Conservation (phyloP, 768 basidiomycete species). For the Royoungia palumana region DNA sequence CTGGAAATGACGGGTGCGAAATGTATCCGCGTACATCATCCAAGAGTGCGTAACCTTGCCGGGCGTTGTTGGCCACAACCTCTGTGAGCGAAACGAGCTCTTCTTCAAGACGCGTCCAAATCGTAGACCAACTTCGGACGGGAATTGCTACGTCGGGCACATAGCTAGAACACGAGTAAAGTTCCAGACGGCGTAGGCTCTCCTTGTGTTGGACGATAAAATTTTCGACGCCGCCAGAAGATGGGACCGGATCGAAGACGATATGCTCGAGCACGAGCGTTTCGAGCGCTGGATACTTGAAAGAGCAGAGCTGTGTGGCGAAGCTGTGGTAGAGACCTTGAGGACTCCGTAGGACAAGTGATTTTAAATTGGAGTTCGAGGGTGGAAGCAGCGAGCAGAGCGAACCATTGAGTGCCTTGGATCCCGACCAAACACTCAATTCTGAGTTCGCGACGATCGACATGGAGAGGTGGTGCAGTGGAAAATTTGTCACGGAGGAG, state of each 20-base stretch:
- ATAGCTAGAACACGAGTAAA: conserved; percentile 28
- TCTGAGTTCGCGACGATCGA: conserved; percentile 32
- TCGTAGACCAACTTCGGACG: conserved; percentile 25
- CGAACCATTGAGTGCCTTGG: conserved; percentile 26
- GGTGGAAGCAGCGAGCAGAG: conserved; percentile 25
- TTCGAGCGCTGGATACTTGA: conserved; percentile 25
- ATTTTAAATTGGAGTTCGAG: conserved; percentile 17
- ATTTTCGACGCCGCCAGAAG: conserved; percentile 24
- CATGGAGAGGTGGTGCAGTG: conserved; percentile 30
- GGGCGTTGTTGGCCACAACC: conserved; percentile 12
- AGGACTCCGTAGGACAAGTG: conserved; percentile 26
- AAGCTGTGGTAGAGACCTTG: conserved; percentile 30
- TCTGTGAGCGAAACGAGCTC: conserved; percentile 24
- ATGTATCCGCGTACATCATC: conserved; percentile 23
- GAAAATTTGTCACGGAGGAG: conserved; percentile 19
- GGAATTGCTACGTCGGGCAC: conserved; percentile 9
- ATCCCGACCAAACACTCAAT: conserved; percentile 29
- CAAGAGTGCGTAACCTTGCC: conserved; percentile 24
- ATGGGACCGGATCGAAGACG: conserved; percentile 23
- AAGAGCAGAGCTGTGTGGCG: conserved; percentile 17
- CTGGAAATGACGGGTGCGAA: conserved; percentile 11
- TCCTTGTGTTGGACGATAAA: conserved; percentile 32
- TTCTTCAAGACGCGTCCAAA: conserved; percentile 22
- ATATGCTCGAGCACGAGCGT: conserved; percentile 29
- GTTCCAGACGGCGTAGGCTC: conserved; percentile 21